Evolutionary conservation across 768 basidiomycete species (phyloP).

Genomic region (Phaeolepiota aurea): DNA sequence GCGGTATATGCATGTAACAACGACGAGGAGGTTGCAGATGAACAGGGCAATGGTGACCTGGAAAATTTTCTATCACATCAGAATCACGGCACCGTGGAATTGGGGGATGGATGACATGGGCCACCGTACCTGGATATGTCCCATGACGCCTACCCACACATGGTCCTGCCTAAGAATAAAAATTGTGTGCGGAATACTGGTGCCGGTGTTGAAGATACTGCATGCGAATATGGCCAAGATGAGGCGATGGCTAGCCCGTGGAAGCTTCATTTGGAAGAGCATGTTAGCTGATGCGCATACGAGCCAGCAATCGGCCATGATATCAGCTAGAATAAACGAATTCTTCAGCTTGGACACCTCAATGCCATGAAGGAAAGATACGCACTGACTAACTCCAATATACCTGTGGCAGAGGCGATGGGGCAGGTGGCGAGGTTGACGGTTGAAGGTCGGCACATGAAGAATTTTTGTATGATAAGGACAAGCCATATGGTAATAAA

Average conservation of each 20-base stretch:
- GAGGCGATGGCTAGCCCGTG: slow-evolving; percentile 10
- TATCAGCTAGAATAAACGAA: slow-evolving; percentile 9
- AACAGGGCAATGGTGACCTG: slow-evolving; percentile 6
- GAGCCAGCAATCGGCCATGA: slow-evolving; percentile 15
- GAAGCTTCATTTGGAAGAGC: slow-evolving; percentile 13
- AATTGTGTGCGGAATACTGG: slow-evolving; percentile 11
- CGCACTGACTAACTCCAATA: slow-evolving; percentile 4
- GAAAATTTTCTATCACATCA: background rate
- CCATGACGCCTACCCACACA: slow-evolving; percentile 3
- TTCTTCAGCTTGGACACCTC: background rate
- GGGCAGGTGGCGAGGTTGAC: background rate
- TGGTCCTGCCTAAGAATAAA: slow-evolving; percentile 7
- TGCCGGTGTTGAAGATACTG: slow-evolving; percentile 10
- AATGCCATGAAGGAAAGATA: background rate
- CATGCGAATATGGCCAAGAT: slow-evolving; percentile 15
- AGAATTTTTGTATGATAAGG: slow-evolving; percentile 9
- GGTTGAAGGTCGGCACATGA: slow-evolving; percentile 6
- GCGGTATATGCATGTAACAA: slow-evolving; percentile 16
- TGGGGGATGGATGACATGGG: background rate
- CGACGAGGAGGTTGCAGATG: slow-evolving; percentile 17
- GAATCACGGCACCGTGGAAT: slow-evolving; percentile 4
- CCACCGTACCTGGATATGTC: slow-evolving; percentile 14
- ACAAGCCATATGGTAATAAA: slow-evolving; percentile 7
- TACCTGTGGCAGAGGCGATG: background rate
- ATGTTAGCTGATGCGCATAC: slow-evolving; percentile 14